Conservation (phyloP, 345 rosid genomes). For the Pistacia integerrima region DNA sequence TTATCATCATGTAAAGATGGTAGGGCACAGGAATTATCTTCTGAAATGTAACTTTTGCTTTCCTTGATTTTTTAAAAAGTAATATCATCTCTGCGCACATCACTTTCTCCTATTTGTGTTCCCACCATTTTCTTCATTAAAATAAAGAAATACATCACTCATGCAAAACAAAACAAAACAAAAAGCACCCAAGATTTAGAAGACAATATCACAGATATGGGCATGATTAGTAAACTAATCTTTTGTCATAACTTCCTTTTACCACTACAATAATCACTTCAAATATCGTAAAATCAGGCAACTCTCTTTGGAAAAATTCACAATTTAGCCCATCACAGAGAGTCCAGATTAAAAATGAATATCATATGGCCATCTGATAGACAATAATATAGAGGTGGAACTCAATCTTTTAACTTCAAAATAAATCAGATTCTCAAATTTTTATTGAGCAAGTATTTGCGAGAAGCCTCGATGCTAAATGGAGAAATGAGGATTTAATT, state of each 20-base stretch:
- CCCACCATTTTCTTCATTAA: slow-evolving; percentile 34
- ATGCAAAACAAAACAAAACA: slow-evolving; percentile 22
- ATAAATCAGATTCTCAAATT: slow-evolving; percentile 2
- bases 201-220: not conserved
- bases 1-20: slow-evolving; percentile 47
- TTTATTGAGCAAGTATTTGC: slow-evolving; percentile 5
- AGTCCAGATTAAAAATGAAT: not conserved
- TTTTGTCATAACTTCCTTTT: not conserved
- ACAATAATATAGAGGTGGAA: not conserved
- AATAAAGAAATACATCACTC: slow-evolving; percentile 9
- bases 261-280: not conserved
- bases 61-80: slow-evolving; percentile 38
- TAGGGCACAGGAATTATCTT: slow-evolving; percentile 53
- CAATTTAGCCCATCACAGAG: not conserved
- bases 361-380: not conserved
- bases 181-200: not conserved
- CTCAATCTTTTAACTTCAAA: slow-evolving; percentile 1
- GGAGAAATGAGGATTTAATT: slow-evolving; percentile 9
- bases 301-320: not conserved
- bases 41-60: slow-evolving; percentile 37
- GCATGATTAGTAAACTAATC: not conserved
- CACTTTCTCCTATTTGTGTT: slow-evolving; percentile 31
- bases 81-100: slow-evolving; percentile 20
- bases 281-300: not conserved
- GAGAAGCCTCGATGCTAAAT: not conserved